Evolutionary conservation across 306 rosid species (phyloP), one percentile per base, ranked within the genome.

Genomic region (Cicer pinnatifidum): DNA sequence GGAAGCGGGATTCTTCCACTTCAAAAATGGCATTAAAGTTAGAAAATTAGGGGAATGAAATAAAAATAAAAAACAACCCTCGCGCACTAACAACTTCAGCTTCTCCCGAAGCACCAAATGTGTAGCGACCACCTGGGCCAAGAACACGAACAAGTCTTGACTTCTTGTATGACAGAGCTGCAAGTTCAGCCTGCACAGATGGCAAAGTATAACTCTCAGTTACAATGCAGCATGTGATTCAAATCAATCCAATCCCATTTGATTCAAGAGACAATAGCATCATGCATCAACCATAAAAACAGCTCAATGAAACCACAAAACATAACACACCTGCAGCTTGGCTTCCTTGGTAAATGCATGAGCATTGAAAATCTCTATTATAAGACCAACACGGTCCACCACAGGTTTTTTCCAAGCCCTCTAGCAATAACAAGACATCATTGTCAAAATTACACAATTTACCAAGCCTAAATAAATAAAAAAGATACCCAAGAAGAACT

Each of bases 21-120:
- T 20, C 23, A 20, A 20, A 20, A 20, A 20, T 20, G 23, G 23
- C 23, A 20, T 20, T 20, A 20, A 20, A 63, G 5, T 17, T 38
- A 62, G 43, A 73, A 76, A 76, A 52, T 17, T 38, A 10, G 57
- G 58, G 45, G 69, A 4, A 59, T 11, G 44, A 59, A 6, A 15
- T 13, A n/a, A 59, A 6, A 28, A 12, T 8, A 20, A 7, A 56
- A 62, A 73, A 84, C 67, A 75, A 94, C 99, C 97, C 93, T 74
- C 96, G 80, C 53, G 97, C 99, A 67, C 96, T 94, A 75, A 94
- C 96, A 81, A 94, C 93, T 88, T 94, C 96, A 13, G 91, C 86
- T 75, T 94, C 97, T 82, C 92, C 96, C 47, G 59, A 5, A 67
- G 75, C 80, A 69, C 99, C 95, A 85, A 94, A 94, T 13, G 96